Evolutionary conservation across 192 early-diverging fungal genomes (phyloP), one percentile per base, ranked within the genome.

Genomic region (Dispira simplex): DNA sequence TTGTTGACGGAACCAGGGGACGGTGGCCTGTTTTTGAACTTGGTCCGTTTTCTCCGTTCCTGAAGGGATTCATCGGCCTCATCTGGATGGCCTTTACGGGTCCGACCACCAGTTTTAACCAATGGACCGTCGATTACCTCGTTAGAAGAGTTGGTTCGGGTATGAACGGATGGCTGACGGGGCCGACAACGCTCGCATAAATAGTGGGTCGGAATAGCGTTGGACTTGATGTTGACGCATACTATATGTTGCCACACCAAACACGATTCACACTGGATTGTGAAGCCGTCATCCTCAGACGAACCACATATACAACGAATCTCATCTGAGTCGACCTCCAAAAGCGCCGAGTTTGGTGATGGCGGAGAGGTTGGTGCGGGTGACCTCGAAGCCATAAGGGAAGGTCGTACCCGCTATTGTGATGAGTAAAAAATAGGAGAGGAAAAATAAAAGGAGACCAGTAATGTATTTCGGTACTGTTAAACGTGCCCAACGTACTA

Each of bases 211-310:
- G 96, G 92, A 25, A 95, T 80, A 63, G 84, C 83, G 51, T 79
- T 77, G 44, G 79, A 75, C 20, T 72, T 63, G 46, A 87, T 79
- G 13, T 74, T 73, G 13, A 99, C 86, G 68, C 96, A 99, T 23
- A 83, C 79, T 8, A 83, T 84, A 71, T 99, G 96, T 67, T 99
- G 96, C 96, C 96, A 99, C 6, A 93, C 90, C 8, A 81, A 66
- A 68, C 96, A 98, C 54, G 79, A 73, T 55, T 99, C 96, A 71
- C 96, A 99, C 63, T 96, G 91, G 49, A 99, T 90, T 9, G 96
- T 97, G 51, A 86, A 94, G 14, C 96, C 96, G 78, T 99, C 96
- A 77, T 99, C 96, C 63, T 95, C 87, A 49, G 78, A 79, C 63
- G 78, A 82, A 23, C 77, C 76, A 72, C 96, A 99, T 62, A 99